phyloP scores from a whole-genome alignment of 306 rosid species.

The Dryas octopetala region DNA sequence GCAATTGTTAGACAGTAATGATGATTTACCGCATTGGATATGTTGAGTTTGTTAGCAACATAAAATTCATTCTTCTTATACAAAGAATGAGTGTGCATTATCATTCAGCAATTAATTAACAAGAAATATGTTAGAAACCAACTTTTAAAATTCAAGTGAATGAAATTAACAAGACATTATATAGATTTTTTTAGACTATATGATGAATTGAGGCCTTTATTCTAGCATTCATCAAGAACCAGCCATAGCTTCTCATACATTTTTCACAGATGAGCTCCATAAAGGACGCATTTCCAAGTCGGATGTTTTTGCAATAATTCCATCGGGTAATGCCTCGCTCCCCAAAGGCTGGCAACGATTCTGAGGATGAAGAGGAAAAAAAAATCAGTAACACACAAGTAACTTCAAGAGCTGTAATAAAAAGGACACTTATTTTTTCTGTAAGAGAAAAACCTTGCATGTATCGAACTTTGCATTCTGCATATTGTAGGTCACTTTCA shows the following conservation, averaged over 20 bases:
- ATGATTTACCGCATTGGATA: not conserved
- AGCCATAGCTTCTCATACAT: constrained; percentile 24
- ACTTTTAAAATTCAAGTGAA: too few species aligned
- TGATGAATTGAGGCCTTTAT: not conserved
- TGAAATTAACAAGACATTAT: not conserved
- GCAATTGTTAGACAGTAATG: constrained; percentile 2
- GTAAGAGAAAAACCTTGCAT: constrained; percentile 62
- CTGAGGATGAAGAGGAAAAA: constrained; percentile 21
- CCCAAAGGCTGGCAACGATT: constrained; percentile 37
- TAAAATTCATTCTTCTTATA: not conserved
- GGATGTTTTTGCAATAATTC: constrained; percentile 43
- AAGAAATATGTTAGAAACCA: not conserved
- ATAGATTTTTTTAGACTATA: not conserved
- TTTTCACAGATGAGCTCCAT: constrained; percentile 41
- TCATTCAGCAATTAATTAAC: not conserved
- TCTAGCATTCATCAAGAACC: not conserved
- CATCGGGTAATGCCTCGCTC: constrained; percentile 42
- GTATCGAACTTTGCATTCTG: constrained; percentile 29
- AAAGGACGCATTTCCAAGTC: constrained; percentile 43
- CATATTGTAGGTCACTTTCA: constrained; percentile 45
- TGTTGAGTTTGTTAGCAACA: not conserved
- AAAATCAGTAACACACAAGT: not conserved
- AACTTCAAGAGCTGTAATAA: not conserved
- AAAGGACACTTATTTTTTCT: not conserved
- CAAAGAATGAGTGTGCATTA: not conserved